A percentile compares a stretch with the other conserved stretches of the same genome.
Conservation (phyloP, 2,329 filamentous ascomycete genomes). For the Stemphylium vesicarium region DNA sequence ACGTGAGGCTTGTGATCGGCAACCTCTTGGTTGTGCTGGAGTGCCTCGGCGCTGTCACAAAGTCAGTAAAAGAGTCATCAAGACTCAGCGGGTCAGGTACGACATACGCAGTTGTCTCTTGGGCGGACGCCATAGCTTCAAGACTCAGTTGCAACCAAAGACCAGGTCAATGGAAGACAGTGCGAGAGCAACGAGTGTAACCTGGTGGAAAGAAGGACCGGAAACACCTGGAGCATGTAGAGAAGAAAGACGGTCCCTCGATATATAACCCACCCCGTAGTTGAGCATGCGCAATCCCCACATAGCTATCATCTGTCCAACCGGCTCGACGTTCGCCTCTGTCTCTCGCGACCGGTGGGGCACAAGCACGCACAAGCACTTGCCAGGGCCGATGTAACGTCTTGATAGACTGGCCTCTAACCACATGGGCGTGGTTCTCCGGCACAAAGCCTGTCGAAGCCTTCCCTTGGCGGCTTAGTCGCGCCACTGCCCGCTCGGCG, state of each 20-base stretch:
- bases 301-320: slow-evolving; percentile 12
- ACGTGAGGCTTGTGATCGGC: slow-evolving; percentile 39
- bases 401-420: slow-evolving; percentile 28
- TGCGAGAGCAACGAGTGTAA: slow-evolving; percentile 6
- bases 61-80: slow-evolving; percentile 6
- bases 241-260: slow-evolving; percentile 20
- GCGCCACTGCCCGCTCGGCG: slow-evolving; percentile 21
- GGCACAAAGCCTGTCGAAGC: slow-evolving; percentile 32
- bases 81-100: background rate
- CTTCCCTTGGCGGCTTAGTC: slow-evolving; percentile 37
- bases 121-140: slow-evolving; percentile 32
- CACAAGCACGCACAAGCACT: slow-evolving; percentile 35
- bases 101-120: slow-evolving; percentile 41
- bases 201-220: slow-evolving; percentile 9
- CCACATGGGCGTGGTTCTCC: slow-evolving; percentile 17
- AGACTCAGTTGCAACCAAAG: slow-evolving; percentile 15
- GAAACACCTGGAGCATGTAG: slow-evolving; percentile 16
- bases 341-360: slow-evolving; percentile 12
- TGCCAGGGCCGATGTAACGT: slow-evolving; percentile 40
- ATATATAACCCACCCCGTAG: slow-evolving; percentile 34
- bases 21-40: slow-evolving; percentile 36
- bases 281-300: slow-evolving; percentile 6
- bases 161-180: slow-evolving; percentile 16
- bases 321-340: slow-evolving; percentile 22
- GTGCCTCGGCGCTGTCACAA: slow-evolving; percentile 36